Evolutionary conservation across 148 eudicot species (phyloP).

Genomic region (Heliosperma pusillum): DNA sequence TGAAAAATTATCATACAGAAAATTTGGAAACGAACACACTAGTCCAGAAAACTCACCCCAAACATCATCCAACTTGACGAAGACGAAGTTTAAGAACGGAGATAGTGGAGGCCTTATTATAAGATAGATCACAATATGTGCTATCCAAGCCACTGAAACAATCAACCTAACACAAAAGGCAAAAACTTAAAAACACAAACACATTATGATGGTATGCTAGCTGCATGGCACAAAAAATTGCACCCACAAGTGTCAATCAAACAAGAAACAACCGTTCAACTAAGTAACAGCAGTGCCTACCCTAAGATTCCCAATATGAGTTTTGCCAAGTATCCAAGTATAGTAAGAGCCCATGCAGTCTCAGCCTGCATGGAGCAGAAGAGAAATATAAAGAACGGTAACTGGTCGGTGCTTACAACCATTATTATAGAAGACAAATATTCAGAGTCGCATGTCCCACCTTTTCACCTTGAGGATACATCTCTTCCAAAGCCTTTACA

Average conservation of each 20-base stretch:
- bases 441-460: slow-evolving; percentile 33
- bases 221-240: background rate
- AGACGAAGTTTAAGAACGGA: slow-evolving; percentile 79
- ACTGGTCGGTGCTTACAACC: background rate
- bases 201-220: background rate
- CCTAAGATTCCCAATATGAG: slow-evolving; percentile 82
- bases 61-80: slow-evolving; percentile 79
- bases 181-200: background rate
- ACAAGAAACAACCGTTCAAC: background rate
- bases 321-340: slow-evolving; percentile 94
- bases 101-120: slow-evolving; percentile 89
- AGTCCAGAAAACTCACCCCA: slow-evolving; percentile 62
- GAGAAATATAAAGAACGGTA: slow-evolving; percentile 13
- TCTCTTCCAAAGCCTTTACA: slow-evolving; percentile 92
- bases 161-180: slow-evolving; percentile 59
- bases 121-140: slow-evolving; percentile 86
- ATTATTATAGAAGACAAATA: slow-evolving; percentile 7
- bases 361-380: slow-evolving; percentile 64
- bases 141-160: slow-evolving; percentile 97
- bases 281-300: slow-evolving; percentile 32
- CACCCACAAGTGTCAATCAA: background rate
- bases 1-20: slow-evolving; percentile 11
- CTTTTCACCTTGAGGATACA: slow-evolving; percentile 99
- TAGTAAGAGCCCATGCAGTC: slow-evolving; percentile 97
- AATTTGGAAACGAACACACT: slow-evolving; percentile 4